Evolutionary conservation across 2,329 filamentous ascomycete species (phyloP), one percentile per base, ranked within the genome.

Genomic region (Aspergillus neotritici): DNA sequence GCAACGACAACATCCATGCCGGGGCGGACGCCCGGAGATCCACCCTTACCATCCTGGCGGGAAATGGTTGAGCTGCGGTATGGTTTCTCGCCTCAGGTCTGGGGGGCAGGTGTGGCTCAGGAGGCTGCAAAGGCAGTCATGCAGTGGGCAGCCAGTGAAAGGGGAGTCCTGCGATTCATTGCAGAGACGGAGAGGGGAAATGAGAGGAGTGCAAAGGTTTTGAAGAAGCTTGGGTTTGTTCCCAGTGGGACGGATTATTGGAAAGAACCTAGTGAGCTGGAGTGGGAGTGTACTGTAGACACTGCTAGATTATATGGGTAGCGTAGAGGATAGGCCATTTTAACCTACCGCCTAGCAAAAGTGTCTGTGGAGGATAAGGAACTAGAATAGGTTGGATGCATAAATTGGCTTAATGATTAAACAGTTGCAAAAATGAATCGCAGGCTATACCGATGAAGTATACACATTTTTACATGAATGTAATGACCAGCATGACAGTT

Each of bases 41-140:
- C 40, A 4, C 11, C 32, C 14, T 31, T 51, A 7, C 51, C 53
- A 9, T 40, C 48, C 6, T 56, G 54, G 54, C 54, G 37, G 7
- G 49, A 61, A 36, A 61, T 60, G 55, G 45, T 60, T 6, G 57
- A 61, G 41, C 9, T 61, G 4, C 45, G 57, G 3, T 61, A 58
- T 37, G 57, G 56, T 3, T 34, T 60, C 5, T 45, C 53, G 5
- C 50, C 51, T 1, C 30, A 45, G 16, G 44, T 43, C 25, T 60
- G 57, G 56, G 57, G 56, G 0, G 34, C 37, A n/a, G 54, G 57
- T 9, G 37, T 60, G 16, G 55, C 51, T 5, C 52, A 48, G 31
- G 49, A 51, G 31, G 57, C 56, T 1, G 44, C 54, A 0, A 44
- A 51, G 15, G 51, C 48, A 1, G 33, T 57, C 4, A 57, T 60